Base-by-base conservation (phyloP, 148 eudicot genomes). In the Silene uniflora region DNA sequence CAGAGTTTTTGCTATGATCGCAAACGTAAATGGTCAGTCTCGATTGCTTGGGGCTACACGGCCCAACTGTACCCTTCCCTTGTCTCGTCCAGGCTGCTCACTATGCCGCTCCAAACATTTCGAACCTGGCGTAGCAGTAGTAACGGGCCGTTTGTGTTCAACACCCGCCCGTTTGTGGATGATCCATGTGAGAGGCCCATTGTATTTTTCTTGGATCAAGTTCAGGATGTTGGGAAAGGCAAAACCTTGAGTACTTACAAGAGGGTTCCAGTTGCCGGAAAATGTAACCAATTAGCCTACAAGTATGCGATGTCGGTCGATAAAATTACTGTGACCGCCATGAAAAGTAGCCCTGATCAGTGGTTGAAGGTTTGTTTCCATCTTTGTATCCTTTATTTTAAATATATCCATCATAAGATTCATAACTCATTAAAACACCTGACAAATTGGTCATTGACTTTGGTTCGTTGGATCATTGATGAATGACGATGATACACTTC, bases 41-140 rank as follows among this genome's bases (percentile, higher is more conserved):
- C 99, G 27, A 32, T 95, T 46, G 81, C 99, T 0, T 92, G 99
- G 99, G 98, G 99, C 35, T 95, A 95, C 72, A 86, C 97, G 0
- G 91, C 84, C 47, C 99, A 92, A 81, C 74, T 95, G 14, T 95
- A 90, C 76, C 89, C 89, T 16, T 79, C 81, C 14, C 60, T 88
- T 10, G n/a, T 95, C 63, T 23, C 87, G 0, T 80, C 89, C 6
- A 73, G 79, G 44, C 92, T 88, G 44, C 75, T 92, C 22, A 82
- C 87, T 67, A 84, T 23, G 4, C 99, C 99, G 0, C 66, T 87
- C 24, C 92, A 65, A 74, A 95, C 96, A n/a, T 95, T 95, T 67
- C 73, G 69, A 32, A 95, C 98, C 5, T 95, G 97, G 97, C 78
- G 96, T 68, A 90, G 87, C 72, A 69, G 81, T 81, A 85, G 83